phyloP scores from a whole-genome alignment of 441 rosid genomes.

The Euphorbia schlechtendalii region DNA sequence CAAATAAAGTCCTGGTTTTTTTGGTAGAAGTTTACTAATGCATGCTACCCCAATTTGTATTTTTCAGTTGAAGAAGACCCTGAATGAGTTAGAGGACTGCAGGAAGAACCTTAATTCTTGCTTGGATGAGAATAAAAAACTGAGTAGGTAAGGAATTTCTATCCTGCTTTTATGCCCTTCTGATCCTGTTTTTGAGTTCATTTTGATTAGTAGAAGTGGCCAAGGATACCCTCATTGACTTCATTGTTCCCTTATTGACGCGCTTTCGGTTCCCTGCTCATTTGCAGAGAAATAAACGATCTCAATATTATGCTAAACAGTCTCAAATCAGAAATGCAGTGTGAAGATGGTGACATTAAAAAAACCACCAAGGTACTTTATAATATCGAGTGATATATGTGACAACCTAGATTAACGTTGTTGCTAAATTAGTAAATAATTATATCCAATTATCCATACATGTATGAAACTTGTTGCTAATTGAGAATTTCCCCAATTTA shows the following conservation, averaged over 20 bases:
- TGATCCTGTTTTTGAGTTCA: constrained; percentile 16
- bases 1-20: constrained; percentile 14
- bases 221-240: constrained; percentile 5
- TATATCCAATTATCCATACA: not conserved
- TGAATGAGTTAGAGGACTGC: constrained; percentile 67
- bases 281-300: constrained; percentile 65
- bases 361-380: constrained; percentile 41
- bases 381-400: not conserved
- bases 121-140: constrained; percentile 76
- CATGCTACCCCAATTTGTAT: constrained; percentile 20
- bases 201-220: constrained; percentile 14
- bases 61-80: constrained; percentile 56
- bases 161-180: too few species aligned
- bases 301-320: constrained; percentile 43
- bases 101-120: constrained; percentile 57
- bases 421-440: not conserved
- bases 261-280: constrained; percentile 18
- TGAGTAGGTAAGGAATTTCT: constrained; percentile 47
- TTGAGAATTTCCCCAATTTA: constrained; percentile 33
- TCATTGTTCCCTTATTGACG: constrained; percentile 19
- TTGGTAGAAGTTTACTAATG: constrained; percentile 15
- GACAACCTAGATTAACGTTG: not conserved
- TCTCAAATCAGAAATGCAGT: constrained; percentile 32
- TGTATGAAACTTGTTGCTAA: constrained; percentile 1
- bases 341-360: constrained; percentile 27